Evolutionary conservation across 2,329 filamentous ascomycete species (phyloP).

Genomic region (Colletotrichum higginsianum): DNA sequence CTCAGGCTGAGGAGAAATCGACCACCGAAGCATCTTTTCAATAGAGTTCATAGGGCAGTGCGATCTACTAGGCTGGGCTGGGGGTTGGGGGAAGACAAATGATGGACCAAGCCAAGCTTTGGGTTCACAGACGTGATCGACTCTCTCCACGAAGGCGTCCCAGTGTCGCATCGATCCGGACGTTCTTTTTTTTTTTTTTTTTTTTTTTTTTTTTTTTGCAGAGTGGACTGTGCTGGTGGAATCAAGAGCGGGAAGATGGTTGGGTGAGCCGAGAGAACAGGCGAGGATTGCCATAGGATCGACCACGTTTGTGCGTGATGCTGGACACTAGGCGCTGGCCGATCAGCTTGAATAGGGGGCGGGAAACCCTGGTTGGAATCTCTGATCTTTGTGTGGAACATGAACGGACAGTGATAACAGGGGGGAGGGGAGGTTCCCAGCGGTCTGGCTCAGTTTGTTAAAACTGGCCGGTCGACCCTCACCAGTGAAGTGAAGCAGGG

Average conservation of each 20-base stretch:
- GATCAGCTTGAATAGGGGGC: constrained; percentile 25
- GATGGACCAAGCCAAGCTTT: constrained; percentile 30
- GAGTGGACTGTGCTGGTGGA: constrained; percentile 16
- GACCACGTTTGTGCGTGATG: constrained; percentile 16
- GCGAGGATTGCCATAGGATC: constrained; percentile 38
- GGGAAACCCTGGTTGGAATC: constrained; percentile 18
- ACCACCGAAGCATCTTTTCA: neutral
- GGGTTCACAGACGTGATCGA: constrained; percentile 22
- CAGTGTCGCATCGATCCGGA: constrained; percentile 15
- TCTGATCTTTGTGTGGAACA: constrained; percentile 2
- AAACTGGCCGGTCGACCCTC: constrained; percentile 1
- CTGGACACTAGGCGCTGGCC: neutral
- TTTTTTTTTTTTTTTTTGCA: neutral
- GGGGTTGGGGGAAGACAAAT: neutral
- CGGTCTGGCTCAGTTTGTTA: constrained; percentile 3
- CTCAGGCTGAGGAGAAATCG: no score
- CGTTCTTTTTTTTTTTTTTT: no score
- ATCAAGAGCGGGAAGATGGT: neutral
- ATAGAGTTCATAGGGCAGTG: neutral
- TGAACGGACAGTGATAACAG: constrained; percentile 4
- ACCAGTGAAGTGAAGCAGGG: constrained; percentile 24
- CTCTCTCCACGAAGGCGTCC: constrained; percentile 32
- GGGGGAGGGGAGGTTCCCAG: neutral
- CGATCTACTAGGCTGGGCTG: constrained; percentile 8
- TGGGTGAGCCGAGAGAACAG: constrained; percentile 1